Evolutionary conservation across 2,329 filamentous ascomycete species (phyloP), one percentile per base, ranked within the genome.

Genomic region (Venturia nashicola): DNA sequence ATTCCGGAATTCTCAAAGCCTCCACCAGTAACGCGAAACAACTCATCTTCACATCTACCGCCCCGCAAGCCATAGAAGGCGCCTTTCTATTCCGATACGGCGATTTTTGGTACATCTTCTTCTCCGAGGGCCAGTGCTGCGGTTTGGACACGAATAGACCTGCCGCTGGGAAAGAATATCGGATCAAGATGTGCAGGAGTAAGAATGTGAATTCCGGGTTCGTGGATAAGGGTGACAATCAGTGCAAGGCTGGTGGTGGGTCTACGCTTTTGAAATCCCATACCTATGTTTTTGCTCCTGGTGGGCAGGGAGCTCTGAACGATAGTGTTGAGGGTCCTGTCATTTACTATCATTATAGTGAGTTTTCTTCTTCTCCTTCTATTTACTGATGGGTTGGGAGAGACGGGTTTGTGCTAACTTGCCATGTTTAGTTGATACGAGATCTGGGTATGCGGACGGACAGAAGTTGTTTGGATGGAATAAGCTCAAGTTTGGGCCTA

Each of bases 31-130:
- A 27, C 4, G 27, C 18, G 7, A 59, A 46, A 59, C 79, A 85
- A 61, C 73, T 87, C 61, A 79, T 81, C 1, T 86, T 80, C 72
- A 77, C 85, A 55, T 72, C 79, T 0, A 74, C 72, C 0, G 80
- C 79, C 1, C 73, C 72, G 0, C 81, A 84, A 67, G 78, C 83
- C 0, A 75, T 81, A 44, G 86, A 88, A 72, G 86, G 78, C 0
- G 65, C 79, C 1, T 86, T 78, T 67, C 77, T 87, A 68, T 83
- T 81, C 68, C 77, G 82, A 68, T 76, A 82, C 61, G 78, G 76
- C 14, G 75, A 73, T 23, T 86, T 81, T 69, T 88, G 85, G 71
- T 89, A 87, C 69, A 76, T 89, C 12, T 87, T 88, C 72, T 86
- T 81, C 71, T 84, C 80, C 8, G 76, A 76, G 1, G 86, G 86